Evolutionary conservation across 192 early-diverging fungal genomes (phyloP), one percentile per base, ranked within the genome.

Genomic region (Mortierella claussenii): DNA sequence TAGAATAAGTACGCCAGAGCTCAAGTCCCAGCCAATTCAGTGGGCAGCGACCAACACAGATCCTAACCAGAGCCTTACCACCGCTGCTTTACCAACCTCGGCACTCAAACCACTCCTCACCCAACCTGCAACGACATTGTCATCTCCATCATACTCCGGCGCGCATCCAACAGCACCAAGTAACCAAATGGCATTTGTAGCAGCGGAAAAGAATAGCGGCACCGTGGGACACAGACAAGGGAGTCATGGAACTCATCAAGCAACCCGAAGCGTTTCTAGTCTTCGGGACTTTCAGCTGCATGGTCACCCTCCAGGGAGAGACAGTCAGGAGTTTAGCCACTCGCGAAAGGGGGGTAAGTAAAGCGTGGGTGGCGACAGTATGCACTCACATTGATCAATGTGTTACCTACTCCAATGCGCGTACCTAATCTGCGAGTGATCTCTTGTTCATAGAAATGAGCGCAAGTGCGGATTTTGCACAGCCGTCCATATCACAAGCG

Each of bases 211-310:
- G n/a, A 55, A 27, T n/a, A 24, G 33, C 8, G 32, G 21, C 5
- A 33, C 54, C 17, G 13, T 20, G 42, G 47, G 17, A 7, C 47
- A 40, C 21, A 47, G 28, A 12, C 56, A 64, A 48, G 60, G 53
- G 11, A 17, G 27, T 1, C 61, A 45, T 33, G 49, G 47, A 11
- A 30, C 31, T 32, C 69, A 74, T 31, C 69, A 74, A 36, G 60
- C 54, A 36, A 62, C 42, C 18, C 31, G 56, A 23, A 74, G 69
- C 27, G 45, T 74, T 30, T 74, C 69, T 2, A 65, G 69, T 28
- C 18, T 74, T 2, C 45, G 69, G 21, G 69, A 74, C 36, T 30
- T 65, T n/a, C 69, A 74, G 13, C 28, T 50, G 0, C 33, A 50
- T 9, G 21, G 33, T 36, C 3, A 28, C 2, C 47, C 36, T 23